These are phyloP conservation scores for Aspergillus brunneoviolaceus DNA, from an alignment of 2,329 filamentous ascomycete species.

Conservation along the genomic window DNA sequence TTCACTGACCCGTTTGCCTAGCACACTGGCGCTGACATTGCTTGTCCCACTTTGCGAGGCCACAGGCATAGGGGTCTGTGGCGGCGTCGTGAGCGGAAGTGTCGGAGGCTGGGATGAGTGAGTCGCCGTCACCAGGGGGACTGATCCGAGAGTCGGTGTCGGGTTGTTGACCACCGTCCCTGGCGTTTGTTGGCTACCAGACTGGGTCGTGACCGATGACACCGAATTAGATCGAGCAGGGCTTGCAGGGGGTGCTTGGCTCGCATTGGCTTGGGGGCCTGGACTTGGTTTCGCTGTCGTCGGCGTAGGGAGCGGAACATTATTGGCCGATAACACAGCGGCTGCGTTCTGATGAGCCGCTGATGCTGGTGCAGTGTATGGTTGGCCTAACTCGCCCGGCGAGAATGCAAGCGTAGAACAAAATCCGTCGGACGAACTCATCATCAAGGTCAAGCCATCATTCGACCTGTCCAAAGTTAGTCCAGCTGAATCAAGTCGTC, in stretches of 20 bases:
- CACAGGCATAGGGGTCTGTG: conserved; percentile 70
- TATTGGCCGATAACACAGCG: conserved; percentile 55
- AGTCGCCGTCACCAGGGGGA: conserved; percentile 73
- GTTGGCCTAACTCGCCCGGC: conserved; percentile 78
- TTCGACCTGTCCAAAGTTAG: conserved; percentile 59
- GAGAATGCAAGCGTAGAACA: conserved; percentile 87
- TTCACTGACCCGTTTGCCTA: conserved; percentile 53
- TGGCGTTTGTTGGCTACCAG: conserved; percentile 43
- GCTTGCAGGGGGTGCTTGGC: conserved; percentile 64
- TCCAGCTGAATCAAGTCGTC: background rate
- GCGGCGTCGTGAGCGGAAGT: conserved; percentile 81
- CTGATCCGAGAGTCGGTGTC: conserved; percentile 71
- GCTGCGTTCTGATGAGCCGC: conserved; percentile 31
- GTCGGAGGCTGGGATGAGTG: conserved; percentile 55
- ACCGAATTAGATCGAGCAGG: conserved; percentile 83
- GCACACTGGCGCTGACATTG: conserved; percentile 53
- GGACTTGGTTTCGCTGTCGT: conserved; percentile 59
- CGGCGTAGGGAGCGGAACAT: conserved; percentile 70
- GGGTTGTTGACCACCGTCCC: conserved; percentile 68
- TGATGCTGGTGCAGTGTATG: conserved; percentile 60
- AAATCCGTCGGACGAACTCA: conserved; percentile 98
- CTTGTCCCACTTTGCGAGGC: conserved; percentile 55
- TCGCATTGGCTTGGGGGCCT: conserved; percentile 55
- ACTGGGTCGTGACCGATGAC: conserved; percentile 70
- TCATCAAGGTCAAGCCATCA: conserved; percentile 76